Evolutionary conservation across 2,329 filamentous ascomycete species (phyloP).

Genomic region (Pseudogymnoascus sp.): DNA sequence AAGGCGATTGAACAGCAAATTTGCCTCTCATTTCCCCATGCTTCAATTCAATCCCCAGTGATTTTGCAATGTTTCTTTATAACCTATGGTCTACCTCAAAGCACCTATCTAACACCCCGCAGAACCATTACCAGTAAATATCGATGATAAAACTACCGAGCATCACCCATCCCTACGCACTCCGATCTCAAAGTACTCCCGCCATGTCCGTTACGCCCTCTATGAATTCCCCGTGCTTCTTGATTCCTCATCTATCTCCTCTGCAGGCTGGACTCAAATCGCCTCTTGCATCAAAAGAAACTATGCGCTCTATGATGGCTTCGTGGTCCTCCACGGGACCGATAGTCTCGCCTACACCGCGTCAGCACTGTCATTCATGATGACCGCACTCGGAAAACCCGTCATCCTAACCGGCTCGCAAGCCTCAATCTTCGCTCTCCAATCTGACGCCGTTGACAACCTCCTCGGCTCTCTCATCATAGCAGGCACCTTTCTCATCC

Average conservation of each 20-base stretch:
- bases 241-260: conserved; percentile 65
- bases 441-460: conserved; percentile 66
- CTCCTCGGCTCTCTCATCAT: conserved; percentile 62
- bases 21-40: neutral
- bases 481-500: conserved; percentile 66
- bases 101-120: neutral
- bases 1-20: neutral
- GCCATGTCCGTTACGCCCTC: conserved; percentile 58
- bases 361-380: conserved; percentile 66
- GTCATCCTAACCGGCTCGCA: conserved; percentile 59
- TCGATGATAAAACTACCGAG: conserved; percentile 19
- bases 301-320: conserved; percentile 62
- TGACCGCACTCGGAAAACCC: conserved; percentile 63
- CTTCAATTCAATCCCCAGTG: neutral
- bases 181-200: conserved; percentile 55
- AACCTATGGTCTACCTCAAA: neutral
- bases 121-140: conserved; percentile 29
- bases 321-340: conserved; percentile 65
- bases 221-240: conserved; percentile 61
- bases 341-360: conserved; percentile 63
- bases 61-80: neutral
- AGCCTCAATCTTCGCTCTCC: conserved; percentile 62
- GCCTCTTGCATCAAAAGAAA: conserved; percentile 51
- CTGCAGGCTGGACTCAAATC: conserved; percentile 64
- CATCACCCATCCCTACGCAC: conserved; percentile 40